A percentile compares a stretch with the other conserved stretches of the same genome.
Conservation (phyloP, 2,329 filamentous ascomycete genomes). For the Onygena corvina region DNA sequence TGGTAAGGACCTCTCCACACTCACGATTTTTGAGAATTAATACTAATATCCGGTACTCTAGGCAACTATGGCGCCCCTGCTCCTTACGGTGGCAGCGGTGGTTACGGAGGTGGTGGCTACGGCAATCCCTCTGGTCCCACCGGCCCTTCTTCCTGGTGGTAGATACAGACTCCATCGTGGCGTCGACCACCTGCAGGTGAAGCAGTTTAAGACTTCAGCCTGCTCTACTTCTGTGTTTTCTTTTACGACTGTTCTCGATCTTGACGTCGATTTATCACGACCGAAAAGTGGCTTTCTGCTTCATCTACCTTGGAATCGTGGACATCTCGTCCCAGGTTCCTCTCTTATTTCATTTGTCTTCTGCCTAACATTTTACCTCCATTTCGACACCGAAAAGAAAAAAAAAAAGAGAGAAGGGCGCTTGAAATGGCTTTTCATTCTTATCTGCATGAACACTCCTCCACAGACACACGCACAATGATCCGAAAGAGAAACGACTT, state of each 20-base stretch:
- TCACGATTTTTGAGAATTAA: not conserved
- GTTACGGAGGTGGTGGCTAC: constrained; percentile 32
- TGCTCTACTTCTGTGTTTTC: constrained; percentile 5
- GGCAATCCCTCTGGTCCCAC: constrained; percentile 40
- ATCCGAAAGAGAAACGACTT: too few relatives aligned
- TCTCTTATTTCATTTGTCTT: too few relatives aligned
- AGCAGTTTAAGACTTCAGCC: not conserved
- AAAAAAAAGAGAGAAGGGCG: not conserved
- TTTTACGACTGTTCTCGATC: constrained; percentile 17
- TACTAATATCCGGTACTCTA: not conserved
- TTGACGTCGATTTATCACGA: constrained; percentile 25
- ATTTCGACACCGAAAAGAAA: too few relatives aligned
- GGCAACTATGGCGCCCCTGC: not conserved
- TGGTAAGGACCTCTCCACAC: constrained; percentile 11
- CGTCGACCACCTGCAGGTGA: not conserved
- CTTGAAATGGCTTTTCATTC: constrained; percentile 8
- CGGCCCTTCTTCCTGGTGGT: constrained; percentile 43
- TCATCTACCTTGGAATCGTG: too few relatives aligned
- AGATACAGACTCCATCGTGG: constrained; percentile 21
- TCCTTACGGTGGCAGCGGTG: constrained; percentile 19
- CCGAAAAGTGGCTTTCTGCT: constrained; percentile 9
- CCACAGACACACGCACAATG: constrained; percentile 2
- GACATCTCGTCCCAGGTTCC: too few relatives aligned
- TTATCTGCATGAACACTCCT: not conserved
- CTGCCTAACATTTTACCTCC: too few relatives aligned